A percentile compares a stretch with the other conserved stretches of the same genome.
Evolutionary conservation across 2,329 filamentous ascomycete species (phyloP).

Genomic region (Epicoccum sorghinum): DNA sequence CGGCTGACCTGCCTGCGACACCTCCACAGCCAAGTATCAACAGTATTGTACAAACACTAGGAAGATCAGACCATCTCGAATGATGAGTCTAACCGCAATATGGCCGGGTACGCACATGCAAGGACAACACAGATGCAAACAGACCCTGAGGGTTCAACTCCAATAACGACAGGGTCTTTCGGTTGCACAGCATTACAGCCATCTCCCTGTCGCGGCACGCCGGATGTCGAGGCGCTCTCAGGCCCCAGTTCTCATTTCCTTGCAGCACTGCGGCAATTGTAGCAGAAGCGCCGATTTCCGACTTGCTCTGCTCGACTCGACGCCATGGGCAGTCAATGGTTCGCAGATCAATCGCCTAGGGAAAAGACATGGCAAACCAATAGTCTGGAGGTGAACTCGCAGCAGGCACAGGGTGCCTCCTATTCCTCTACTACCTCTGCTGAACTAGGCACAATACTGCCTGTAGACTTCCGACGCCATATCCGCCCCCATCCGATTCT

Average conservation of each 20-base stretch:
- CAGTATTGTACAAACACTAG: neutral
- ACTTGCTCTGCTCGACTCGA: neutral
- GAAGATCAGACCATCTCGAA: constrained; percentile 1
- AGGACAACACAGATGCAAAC: constrained; percentile 11
- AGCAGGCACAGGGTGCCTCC: neutral
- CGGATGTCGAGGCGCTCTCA: constrained; percentile 4
- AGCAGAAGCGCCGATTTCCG: constrained; percentile 4
- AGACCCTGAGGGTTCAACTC: constrained; percentile 1
- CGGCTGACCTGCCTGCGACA: constrained; percentile 3
- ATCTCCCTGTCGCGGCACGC: constrained; percentile 14
- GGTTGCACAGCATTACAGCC: constrained; percentile 9
- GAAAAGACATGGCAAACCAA: no score
- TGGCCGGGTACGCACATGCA: constrained; percentile 15
- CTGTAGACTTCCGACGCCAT: neutral
- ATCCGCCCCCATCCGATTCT: neutral
- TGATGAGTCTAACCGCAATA: neutral
- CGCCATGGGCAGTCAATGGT: neutral
- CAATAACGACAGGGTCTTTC: constrained; percentile 6
- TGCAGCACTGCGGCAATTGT: neutral
- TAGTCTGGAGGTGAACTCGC: no score
- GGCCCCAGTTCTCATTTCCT: constrained; percentile 1
- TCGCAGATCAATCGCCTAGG: neutral
- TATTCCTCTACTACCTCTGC: neutral
- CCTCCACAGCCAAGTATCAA: neutral
- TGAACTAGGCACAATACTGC: no score